These are phyloP conservation scores for Hymenoscyphus albidus DNA, from an alignment of 2,329 filamentous ascomycete species.

Conservation along the genomic window DNA sequence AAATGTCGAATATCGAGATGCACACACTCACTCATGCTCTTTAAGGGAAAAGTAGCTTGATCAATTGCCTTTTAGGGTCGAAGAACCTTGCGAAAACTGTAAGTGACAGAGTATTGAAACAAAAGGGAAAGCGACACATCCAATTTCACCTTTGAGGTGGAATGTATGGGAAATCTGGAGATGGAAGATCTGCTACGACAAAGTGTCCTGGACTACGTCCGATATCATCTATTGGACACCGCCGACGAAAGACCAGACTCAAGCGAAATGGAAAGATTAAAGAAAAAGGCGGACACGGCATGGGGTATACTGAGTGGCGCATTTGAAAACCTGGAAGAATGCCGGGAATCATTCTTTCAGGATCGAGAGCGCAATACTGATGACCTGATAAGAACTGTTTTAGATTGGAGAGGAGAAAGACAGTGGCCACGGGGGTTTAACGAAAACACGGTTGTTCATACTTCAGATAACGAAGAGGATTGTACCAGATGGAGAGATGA, in stretches of 20 bases:
- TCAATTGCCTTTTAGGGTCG: constrained; percentile 16
- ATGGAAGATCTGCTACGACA: constrained; percentile 17
- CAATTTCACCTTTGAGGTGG: constrained; percentile 16
- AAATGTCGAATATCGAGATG: not conserved
- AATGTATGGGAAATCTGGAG: constrained; percentile 15
- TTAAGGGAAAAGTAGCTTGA: constrained; percentile 19
- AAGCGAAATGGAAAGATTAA: constrained; percentile 8
- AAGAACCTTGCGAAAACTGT: constrained; percentile 17
- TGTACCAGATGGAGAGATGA: constrained; percentile 10
- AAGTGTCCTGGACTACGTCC: constrained; percentile 16
- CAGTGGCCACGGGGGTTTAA: constrained; percentile 15
- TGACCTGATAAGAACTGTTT: constrained; percentile 11
- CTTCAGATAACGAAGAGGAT: constrained; percentile 2
- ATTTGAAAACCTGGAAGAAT: constrained; percentile 12
- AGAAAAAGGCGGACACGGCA: constrained; percentile 12
- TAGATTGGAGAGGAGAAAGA: constrained; percentile 15
- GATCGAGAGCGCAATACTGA: constrained; percentile 7
- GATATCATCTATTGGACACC: constrained; percentile 14
- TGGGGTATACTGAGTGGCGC: constrained; percentile 16
- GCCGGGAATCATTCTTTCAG: constrained; percentile 11
- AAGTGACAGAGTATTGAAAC: constrained; percentile 18
- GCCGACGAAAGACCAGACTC: constrained; percentile 2
- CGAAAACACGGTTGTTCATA: constrained; percentile 5
- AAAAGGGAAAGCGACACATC: constrained; percentile 13
- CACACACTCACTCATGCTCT: constrained; percentile 5